Percentiles rank a stretch among this genome's conserved stretches.
phyloP scores from a whole-genome alignment of 2,329 filamentous ascomycete species.

The Colletotrichum musicola region DNA sequence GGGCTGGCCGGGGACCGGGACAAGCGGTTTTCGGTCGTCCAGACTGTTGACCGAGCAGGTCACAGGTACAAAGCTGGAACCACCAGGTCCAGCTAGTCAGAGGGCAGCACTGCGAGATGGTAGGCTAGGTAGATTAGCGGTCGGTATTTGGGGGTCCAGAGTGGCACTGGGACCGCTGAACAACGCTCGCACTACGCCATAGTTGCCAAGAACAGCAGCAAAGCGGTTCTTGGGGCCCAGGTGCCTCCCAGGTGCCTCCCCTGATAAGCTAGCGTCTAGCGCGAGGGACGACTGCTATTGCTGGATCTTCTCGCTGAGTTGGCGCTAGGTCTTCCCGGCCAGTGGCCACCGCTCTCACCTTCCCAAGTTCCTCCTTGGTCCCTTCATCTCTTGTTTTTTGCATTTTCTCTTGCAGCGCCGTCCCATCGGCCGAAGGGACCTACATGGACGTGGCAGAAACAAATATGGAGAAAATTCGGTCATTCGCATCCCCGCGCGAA shows the following conservation, averaged over 20 bases:
- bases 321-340: constrained; percentile 33
- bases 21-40: constrained; percentile 24
- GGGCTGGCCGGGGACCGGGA: constrained; percentile 10
- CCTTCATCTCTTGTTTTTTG: constrained; percentile 21
- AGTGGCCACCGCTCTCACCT: background rate
- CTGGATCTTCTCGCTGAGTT: constrained; percentile 11
- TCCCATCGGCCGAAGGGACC: constrained; percentile 9
- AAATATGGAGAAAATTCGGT: constrained; percentile 35
- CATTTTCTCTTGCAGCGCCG: background rate
- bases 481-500: constrained; percentile 34
- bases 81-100: constrained; percentile 14
- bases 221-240: constrained; percentile 1
- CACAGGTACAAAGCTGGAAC: constrained; percentile 24
- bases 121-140: constrained; percentile 35
- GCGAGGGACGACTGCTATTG: constrained; percentile 28
- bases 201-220: constrained; percentile 25
- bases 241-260: constrained; percentile 11
- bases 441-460: constrained; percentile 20
- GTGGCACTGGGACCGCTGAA: constrained; percentile 6
- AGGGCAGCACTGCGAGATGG: constrained; percentile 15
- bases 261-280: constrained; percentile 29
- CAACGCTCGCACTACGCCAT: constrained; percentile 30
- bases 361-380: constrained; percentile 13
- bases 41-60: constrained; percentile 20
- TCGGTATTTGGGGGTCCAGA: constrained; percentile 19